Percentiles rank a stretch among this genome's conserved stretches.
phyloP scores from a whole-genome alignment of 192 early-diverging fungal species.

The Chytriomyces confervae region DNA sequence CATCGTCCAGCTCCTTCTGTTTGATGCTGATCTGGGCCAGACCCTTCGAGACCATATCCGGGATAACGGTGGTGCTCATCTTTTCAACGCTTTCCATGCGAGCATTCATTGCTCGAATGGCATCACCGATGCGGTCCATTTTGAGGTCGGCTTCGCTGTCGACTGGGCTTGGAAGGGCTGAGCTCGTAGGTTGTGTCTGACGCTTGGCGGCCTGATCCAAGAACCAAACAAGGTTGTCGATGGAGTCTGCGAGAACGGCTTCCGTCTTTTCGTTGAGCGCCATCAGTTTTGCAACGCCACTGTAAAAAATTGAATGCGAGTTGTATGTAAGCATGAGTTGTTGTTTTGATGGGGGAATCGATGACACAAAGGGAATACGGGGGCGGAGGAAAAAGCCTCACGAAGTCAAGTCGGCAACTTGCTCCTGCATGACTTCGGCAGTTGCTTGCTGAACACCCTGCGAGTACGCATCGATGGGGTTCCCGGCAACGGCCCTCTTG shows the following conservation, averaged over 20 bases:
- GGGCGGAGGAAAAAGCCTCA: neutral
- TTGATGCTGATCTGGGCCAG: constrained; percentile 15
- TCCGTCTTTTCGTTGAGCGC: constrained; percentile 13
- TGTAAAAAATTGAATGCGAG: neutral
- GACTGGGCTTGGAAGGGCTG: neutral
- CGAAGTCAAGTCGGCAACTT: constrained; percentile 2
- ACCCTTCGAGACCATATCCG: constrained; percentile 26
- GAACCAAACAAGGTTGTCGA: constrained; percentile 29
- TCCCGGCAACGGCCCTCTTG: neutral
- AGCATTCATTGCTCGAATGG: constrained; percentile 20
- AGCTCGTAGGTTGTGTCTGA: neutral
- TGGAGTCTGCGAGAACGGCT: constrained; percentile 16
- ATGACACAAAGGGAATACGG: neutral
- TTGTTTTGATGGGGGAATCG: neutral
- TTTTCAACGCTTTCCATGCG: constrained; percentile 27
- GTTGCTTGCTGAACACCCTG: constrained; percentile 19
- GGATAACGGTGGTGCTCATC: constrained; percentile 6
- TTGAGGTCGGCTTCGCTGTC: neutral
- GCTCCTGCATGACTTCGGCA: constrained; percentile 23
- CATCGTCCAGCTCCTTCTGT: constrained; percentile 8
- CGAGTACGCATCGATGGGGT: neutral
- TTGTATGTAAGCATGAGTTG: neutral
- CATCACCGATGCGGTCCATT: constrained; percentile 27
- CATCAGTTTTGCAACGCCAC: constrained; percentile 11
- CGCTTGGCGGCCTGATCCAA: neutral